These are phyloP conservation scores for Ceratocystis papillata DNA, from an alignment of 2,329 filamentous ascomycete species.

Conservation along the genomic window DNA sequence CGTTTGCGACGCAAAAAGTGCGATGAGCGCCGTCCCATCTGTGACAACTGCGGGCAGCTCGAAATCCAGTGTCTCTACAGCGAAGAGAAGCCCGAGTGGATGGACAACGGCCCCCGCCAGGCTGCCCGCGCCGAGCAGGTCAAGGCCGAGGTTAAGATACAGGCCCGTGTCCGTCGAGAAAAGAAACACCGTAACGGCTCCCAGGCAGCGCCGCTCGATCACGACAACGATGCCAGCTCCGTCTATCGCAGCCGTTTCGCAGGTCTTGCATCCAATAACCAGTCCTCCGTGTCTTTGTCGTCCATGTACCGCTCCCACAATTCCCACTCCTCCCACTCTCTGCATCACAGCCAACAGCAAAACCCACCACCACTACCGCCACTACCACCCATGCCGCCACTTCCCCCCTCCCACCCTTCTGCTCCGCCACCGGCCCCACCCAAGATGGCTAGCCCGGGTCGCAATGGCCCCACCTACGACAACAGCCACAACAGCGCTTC, in stretches of 20 bases:
- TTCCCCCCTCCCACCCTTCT: not conserved
- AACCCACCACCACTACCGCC: constrained; percentile 23
- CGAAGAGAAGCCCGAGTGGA: constrained; percentile 46
- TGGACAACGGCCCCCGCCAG: constrained; percentile 43
- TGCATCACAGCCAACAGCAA: not conserved
- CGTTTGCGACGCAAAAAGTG: constrained; percentile 52
- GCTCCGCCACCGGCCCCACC: constrained; percentile 1
- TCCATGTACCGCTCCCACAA: constrained; percentile 13
- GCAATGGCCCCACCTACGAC: not conserved
- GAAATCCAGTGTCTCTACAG: constrained; percentile 46
- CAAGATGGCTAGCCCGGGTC: constrained; percentile 13
- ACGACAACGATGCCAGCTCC: not conserved
- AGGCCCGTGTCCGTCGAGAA: constrained; percentile 41
- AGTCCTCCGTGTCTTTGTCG: constrained; percentile 23
- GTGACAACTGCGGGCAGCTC: constrained; percentile 41
- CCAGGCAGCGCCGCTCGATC: constrained; percentile 10
- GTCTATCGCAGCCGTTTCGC: constrained; percentile 13
- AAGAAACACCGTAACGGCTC: constrained; percentile 34
- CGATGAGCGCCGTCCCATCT: constrained; percentile 43
- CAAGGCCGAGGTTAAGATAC: constrained; percentile 48
- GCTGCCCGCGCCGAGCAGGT: constrained; percentile 42
- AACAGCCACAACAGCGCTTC: constrained; percentile 24
- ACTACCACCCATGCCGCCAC: constrained; percentile 1
- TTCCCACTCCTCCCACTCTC: not conserved
- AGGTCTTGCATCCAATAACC: constrained; percentile 23